A percentile compares a stretch with the other conserved stretches of the same genome.
Evolutionary conservation across 306 rosid species (phyloP).

Genomic region (Morella rubra): DNA sequence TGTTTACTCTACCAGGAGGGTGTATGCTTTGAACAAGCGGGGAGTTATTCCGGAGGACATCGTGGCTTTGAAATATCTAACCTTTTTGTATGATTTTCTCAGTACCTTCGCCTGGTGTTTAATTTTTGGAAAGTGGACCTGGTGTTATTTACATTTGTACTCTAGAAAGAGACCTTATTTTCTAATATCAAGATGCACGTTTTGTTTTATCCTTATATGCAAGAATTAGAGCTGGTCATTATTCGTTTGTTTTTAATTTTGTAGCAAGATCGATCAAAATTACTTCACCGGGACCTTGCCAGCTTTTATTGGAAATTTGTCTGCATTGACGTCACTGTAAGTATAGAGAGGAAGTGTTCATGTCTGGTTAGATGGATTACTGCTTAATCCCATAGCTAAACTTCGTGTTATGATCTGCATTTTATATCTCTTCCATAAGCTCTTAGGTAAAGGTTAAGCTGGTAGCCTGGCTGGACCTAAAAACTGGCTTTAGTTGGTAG

Average conservation of each 20-base stretch:
- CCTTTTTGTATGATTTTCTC: constrained; percentile 14
- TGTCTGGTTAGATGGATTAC: not conserved
- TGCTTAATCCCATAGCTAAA: not conserved
- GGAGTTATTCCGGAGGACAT: constrained; percentile 25
- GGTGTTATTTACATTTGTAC: not conserved
- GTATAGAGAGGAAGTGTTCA: not conserved
- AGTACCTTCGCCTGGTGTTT: not conserved
- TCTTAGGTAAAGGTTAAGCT: not conserved
- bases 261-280: constrained; percentile 28
- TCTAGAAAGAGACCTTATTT: not conserved
- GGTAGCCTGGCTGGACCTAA: not conserved
- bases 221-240: no score
- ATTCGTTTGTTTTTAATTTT: not conserved
- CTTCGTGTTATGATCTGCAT: not conserved
- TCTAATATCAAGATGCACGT: not conserved
- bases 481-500: not conserved
- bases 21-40: not conserved
- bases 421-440: not conserved
- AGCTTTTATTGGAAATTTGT: constrained; percentile 22
- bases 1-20: constrained; percentile 25
- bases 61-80: constrained; percentile 17
- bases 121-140: not conserved
- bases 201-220: not conserved
- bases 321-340: constrained; percentile 16
- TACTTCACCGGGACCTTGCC: constrained; percentile 29